Conservation (phyloP, 2,329 filamentous ascomycete genomes). For the Thermothelomyces thermophilus region DNA sequence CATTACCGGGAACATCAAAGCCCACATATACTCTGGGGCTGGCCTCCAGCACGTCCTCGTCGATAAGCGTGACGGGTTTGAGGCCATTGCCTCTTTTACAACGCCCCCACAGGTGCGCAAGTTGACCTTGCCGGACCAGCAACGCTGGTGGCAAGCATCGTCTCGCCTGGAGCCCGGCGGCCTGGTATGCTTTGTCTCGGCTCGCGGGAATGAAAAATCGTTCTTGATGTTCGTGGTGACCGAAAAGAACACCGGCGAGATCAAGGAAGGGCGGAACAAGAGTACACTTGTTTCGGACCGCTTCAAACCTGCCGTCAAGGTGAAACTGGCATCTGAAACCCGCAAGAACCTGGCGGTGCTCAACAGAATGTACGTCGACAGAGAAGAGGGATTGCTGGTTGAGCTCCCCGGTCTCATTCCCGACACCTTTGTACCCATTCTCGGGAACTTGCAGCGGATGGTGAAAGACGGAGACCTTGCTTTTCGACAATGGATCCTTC, state of each 20-base stretch:
- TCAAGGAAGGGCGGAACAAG: background rate
- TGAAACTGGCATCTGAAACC: slow-evolving; percentile 3
- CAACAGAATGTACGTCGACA: slow-evolving; percentile 6
- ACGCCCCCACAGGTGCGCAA: slow-evolving; percentile 13
- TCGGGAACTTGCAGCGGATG: slow-evolving; percentile 16
- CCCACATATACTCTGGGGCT: slow-evolving; percentile 7
- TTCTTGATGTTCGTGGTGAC: slow-evolving; percentile 20
- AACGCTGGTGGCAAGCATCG: slow-evolving; percentile 22
- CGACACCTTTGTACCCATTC: slow-evolving; percentile 14
- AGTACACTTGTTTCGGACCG: slow-evolving; percentile 7
- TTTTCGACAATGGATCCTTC: slow-evolving; percentile 14
- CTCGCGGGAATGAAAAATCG: slow-evolving; percentile 9
- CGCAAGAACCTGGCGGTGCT: background rate
- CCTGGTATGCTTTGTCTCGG: slow-evolving; percentile 19
- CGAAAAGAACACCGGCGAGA: slow-evolving; percentile 7
- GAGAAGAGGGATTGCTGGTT: slow-evolving; percentile 9
- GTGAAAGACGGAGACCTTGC: slow-evolving; percentile 8
- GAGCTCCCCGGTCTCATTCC: slow-evolving; percentile 16
- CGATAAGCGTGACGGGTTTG: slow-evolving; percentile 2
- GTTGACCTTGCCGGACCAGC: slow-evolving; percentile 2
- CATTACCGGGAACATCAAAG: slow-evolving; percentile 9
- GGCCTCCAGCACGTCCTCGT: slow-evolving; percentile 5
- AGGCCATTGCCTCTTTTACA: slow-evolving; percentile 17
- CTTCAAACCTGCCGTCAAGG: background rate
- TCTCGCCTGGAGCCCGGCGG: slow-evolving; percentile 18